Evolutionary conservation across 352 stramenopile genomes (phyloP), one percentile per base, ranked within the genome.

Genomic region (Plasmopara muralis): DNA sequence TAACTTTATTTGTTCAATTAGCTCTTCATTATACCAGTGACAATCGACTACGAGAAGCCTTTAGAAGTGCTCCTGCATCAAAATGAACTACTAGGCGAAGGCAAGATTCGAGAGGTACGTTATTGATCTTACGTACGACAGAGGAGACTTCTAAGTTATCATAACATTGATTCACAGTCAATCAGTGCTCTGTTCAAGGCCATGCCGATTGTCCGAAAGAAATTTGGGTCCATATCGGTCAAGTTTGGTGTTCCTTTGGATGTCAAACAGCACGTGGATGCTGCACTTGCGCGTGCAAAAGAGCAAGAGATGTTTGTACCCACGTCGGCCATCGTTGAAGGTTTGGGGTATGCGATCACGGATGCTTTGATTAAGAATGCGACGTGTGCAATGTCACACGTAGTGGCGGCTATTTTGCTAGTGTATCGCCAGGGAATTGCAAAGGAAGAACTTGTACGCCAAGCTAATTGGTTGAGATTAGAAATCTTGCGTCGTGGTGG

Each of bases 1-100:
- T 16, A 41, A 41, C 37, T 41, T 3, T 3, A 18, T 15, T n/a
- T 6, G 16, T 16, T 18, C 13, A 2, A 16, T 13, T 49, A 91
- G 80, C 64, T 89, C 14, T 76, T 83, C 52, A 73, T 93, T 51
- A 81, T 93, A 9, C 83, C 83, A 0, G 77, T 93, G 20, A 91
- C 80, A 5, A 93, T 93, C 43, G 83, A 93, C 58, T 93, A 91
- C 45, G 83, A 93, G 56, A 91, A 89, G 60, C 81, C 83, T 2
- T 63, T 90, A 16, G 83, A 93, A 56, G 77, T 88, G 13, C 59
- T 88, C 49, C 48, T 93, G 5, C 82, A 93, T 33, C 82, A 90
- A 50, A 87, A 91, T 14, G 83, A 93, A 28, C 55, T 93, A 0
- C 49, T 91, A 5, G 83, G 83, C 13, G 77, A 89, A 55, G 81